Base-by-base conservation (phyloP, 2,329 filamentous ascomycete species). In the Ophiostoma triangulosporum region DNA sequence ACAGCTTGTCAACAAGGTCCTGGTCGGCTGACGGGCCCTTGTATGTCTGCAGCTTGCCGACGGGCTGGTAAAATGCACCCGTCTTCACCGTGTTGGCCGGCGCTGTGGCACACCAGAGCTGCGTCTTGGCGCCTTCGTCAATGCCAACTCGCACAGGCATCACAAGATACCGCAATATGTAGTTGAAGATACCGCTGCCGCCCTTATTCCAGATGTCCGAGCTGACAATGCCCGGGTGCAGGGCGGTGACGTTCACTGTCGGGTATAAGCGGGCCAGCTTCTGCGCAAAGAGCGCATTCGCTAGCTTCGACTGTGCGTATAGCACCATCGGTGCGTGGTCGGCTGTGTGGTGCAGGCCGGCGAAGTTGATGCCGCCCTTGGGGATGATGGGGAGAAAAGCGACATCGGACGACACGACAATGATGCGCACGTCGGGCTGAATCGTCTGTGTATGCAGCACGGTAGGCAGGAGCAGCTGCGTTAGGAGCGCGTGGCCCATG, bases 401-500 rank as follows among this genome's bases (percentile, higher is more conserved):
- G 20, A 11, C 35, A 36, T 50, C 33, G 35, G 52, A 53, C 14
- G 45, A 49, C 12, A 36, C 17, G 1, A 50, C 7, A 35, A 50
- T 11, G 29, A 50, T 8, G 20, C 52, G 52, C 17, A 53, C 51
- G 26, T 53, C 14, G 46, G 17, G 9, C 38, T 43, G 38, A 24
- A 43, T 24, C 9, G 20, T 15, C 12, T 26, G 38, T 14, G 38
- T 53, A 9, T 60, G 54, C 15, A 57, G 52, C 5, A 66, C 57
- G 4, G 61, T 38, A 1, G 63, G 63, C 6, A 62, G 52, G 11
- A 73, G 59, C 2, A 68, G 62, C 46, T 68, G 65, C 33, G 64
- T 65, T 2, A 75, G 64, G 0, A 72, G 62, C 1, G 70, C 69
- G 52, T 74, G 72, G 20, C 71, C 71, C 20, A 75, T 57, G 60